phyloP scores from a whole-genome alignment of 106 monocot genomes.

The Apostasia shenzhenica region DNA sequence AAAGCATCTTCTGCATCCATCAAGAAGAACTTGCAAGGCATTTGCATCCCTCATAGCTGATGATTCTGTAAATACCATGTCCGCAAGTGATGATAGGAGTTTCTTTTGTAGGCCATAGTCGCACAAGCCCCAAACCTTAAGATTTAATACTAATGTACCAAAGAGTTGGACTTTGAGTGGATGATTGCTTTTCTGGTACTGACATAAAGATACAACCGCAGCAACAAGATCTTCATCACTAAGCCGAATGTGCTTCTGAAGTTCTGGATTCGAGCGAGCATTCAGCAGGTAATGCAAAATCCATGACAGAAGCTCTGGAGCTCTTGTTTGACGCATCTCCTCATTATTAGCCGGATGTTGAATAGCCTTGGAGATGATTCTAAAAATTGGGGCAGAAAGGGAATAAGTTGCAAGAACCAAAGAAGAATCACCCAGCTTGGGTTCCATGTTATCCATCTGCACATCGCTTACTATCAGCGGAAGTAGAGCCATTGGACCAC shows the following conservation, averaged over 20 bases:
- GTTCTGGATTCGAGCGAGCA: conserved; percentile 38
- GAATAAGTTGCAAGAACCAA: conserved; percentile 51
- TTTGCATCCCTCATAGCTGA: conserved; percentile 89
- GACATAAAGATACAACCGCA: conserved; percentile 83
- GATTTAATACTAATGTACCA: conserved; percentile 69
- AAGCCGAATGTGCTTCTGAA: conserved; percentile 30
- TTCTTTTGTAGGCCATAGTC: conserved; percentile 93
- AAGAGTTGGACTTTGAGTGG: conserved; percentile 86
- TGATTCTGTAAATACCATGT: conserved; percentile 93
- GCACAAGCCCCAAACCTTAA: conserved; percentile 90
- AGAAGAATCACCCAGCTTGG: conserved; percentile 44
- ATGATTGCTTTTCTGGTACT: conserved; percentile 68
- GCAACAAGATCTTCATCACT: conserved; percentile 87
- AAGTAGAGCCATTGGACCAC: conserved; percentile 92
- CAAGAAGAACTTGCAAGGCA: conserved; percentile 95
- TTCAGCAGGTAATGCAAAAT: conserved; percentile 62
- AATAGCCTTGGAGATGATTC: conserved; percentile 77
- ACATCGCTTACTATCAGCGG: conserved; percentile 78
- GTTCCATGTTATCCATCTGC: conserved; percentile 68
- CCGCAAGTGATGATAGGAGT: conserved; percentile 94
- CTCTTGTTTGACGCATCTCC: conserved; percentile 58
- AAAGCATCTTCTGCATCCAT: conserved; percentile 95
- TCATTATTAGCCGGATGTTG: conserved; percentile 89
- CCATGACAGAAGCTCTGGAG: conserved; percentile 79
- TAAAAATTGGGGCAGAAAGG: conserved; percentile 85